These are phyloP conservation scores for Neurospora sp. DNA, from an alignment of 2,329 filamentous ascomycete genomes.

Conservation along the genomic window DNA sequence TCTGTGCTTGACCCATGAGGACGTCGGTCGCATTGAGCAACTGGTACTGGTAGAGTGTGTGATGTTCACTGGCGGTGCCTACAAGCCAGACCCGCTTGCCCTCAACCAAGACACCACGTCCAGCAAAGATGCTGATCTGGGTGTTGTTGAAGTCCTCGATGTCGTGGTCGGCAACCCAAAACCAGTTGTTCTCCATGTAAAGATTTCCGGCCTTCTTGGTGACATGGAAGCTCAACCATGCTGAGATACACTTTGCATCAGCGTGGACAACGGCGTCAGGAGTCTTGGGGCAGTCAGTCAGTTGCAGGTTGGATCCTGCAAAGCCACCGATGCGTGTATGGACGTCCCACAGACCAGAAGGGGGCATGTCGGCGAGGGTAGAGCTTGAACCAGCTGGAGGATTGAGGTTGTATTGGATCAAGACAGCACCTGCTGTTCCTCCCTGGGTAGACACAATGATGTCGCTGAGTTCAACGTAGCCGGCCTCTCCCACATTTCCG, in stretches of 20 bases:
- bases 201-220: constrained; percentile 26
- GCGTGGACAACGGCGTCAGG: constrained; percentile 17
- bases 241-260: constrained; percentile 26
- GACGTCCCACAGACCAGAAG: constrained; percentile 60
- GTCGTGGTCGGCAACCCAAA: constrained; percentile 42
- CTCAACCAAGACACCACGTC: constrained; percentile 39
- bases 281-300: constrained; percentile 54
- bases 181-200: constrained; percentile 41
- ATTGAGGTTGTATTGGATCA: constrained; percentile 66
- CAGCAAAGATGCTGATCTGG: constrained; percentile 39
- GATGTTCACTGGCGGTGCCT: constrained; percentile 57
- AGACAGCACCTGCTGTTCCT: constrained; percentile 54
- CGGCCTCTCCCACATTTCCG: constrained; percentile 49
- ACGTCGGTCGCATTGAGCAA: constrained; percentile 50
- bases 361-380: constrained; percentile 16
- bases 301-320: constrained; percentile 57
- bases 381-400: constrained; percentile 22
- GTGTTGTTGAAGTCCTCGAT: constrained; percentile 34
- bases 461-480: constrained; percentile 61
- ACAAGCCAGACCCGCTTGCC: constrained; percentile 48
- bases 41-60: constrained; percentile 60
- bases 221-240: constrained; percentile 32
- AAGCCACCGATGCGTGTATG: constrained; percentile 68
- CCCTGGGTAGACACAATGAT: constrained; percentile 62
- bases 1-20: constrained; percentile 56